Conservation (phyloP, 768 basidiomycete species). For the Neoboletus subvelutipes region DNA sequence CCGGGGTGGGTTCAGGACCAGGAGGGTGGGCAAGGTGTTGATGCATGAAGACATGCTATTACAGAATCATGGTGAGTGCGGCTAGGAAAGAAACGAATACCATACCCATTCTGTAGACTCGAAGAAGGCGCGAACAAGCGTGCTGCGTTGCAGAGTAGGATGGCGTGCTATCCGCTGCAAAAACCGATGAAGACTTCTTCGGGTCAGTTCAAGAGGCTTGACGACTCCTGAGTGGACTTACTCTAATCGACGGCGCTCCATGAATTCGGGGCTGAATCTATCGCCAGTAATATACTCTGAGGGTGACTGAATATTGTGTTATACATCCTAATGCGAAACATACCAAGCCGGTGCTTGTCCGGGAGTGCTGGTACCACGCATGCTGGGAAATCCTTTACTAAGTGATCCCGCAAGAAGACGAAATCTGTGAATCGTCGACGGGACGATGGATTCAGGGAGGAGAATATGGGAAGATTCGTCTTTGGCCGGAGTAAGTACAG, state of each 20-base stretch:
- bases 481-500: conserved; percentile 34
- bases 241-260: conserved; percentile 90
- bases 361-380: conserved; percentile 97
- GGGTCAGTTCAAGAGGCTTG: conserved; percentile 3
- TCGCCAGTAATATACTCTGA: conserved; percentile 97
- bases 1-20: conserved; percentile 71
- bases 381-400: conserved; percentile 91
- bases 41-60: conserved; percentile 94
- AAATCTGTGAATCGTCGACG: conserved; percentile 97
- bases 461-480: conserved; percentile 91
- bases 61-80: conserved; percentile 7
- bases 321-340: conserved; percentile 27
- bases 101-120: conserved; percentile 98
- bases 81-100: neutral
- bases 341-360: conserved; percentile 94
- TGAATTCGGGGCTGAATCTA: conserved; percentile 94
- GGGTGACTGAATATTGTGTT: conserved; percentile 3
- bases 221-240: conserved; percentile 39
- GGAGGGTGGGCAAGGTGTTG: conserved; percentile 93
- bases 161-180: conserved; percentile 88
- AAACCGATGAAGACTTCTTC: conserved; percentile 82
- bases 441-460: conserved; percentile 66
- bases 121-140: conserved; percentile 90
- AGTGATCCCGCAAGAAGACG: conserved; percentile 85
- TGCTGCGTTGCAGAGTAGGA: conserved; percentile 89